Conservation (phyloP, 2,329 filamentous ascomycete genomes). For the Fusarium phyllophilum region DNA sequence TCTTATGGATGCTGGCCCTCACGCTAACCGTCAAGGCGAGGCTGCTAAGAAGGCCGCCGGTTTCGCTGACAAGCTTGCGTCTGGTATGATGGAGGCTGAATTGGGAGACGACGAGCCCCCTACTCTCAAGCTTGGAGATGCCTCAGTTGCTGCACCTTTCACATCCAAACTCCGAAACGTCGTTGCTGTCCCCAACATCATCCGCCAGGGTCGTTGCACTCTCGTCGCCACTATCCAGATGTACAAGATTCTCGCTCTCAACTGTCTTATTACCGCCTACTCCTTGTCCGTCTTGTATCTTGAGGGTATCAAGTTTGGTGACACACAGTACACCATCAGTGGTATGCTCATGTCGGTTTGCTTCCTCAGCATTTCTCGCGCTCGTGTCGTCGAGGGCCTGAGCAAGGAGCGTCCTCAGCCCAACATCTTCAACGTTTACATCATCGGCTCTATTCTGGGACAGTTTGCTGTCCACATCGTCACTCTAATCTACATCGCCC, state of each 20-base stretch:
- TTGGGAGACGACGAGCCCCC: slow-evolving; percentile 91
- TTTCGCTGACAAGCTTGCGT: slow-evolving; percentile 86
- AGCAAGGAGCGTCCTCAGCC: slow-evolving; percentile 98
- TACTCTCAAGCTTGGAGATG: slow-evolving; percentile 95
- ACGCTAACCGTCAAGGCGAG: slow-evolving; percentile 60
- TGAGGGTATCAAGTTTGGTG: slow-evolving; percentile 98
- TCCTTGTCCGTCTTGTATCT: slow-evolving; percentile 95
- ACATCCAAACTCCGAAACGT: slow-evolving; percentile 98
- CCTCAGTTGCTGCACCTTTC: slow-evolving; percentile 95
- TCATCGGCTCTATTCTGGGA: slow-evolving; percentile 95
- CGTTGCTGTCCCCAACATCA: slow-evolving; percentile 96
- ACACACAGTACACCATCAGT: slow-evolving; percentile 97
- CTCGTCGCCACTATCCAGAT: slow-evolving; percentile 99
- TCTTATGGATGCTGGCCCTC: slow-evolving; percentile 56
- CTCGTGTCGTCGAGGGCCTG: slow-evolving; percentile 92
- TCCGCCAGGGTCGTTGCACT: slow-evolving; percentile 96
- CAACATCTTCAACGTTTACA: slow-evolving; percentile 99
- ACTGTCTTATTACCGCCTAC: slow-evolving; percentile 98
- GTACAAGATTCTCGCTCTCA: slow-evolving; percentile 99
- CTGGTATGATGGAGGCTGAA: slow-evolving; percentile 89
- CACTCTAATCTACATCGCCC: slow-evolving; percentile 93
- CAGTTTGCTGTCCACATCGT: slow-evolving; percentile 97
- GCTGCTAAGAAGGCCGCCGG: slow-evolving; percentile 77
- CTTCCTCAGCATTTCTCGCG: slow-evolving; percentile 98
- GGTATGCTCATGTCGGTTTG: slow-evolving; percentile 99